Evolutionary conservation across 179 eudicot genomes (phyloP), one percentile per base, ranked within the genome.

Genomic region (Silene vulgaris): DNA sequence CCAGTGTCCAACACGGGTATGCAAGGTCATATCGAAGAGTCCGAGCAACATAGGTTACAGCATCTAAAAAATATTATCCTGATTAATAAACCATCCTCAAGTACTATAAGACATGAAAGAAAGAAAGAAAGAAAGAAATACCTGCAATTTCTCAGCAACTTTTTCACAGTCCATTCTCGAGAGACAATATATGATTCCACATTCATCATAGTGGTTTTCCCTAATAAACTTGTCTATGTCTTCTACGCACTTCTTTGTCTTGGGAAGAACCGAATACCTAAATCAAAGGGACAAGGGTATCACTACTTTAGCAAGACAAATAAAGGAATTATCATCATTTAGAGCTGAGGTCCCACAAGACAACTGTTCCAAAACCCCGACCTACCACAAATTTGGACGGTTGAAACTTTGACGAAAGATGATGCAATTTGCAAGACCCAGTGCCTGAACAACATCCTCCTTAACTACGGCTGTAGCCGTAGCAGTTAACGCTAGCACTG

Each of bases 401-500:
- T 96, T 96, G 77, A 92, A 96, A 86, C 99, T 96, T 83, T 96
- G 99, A 56, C 97, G 87, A 73, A 96, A 96, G 75, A 96, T 84
- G 80, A 96, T 81, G 84, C 99, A 96, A 76, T 96, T 88, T 65
- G 87, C 85, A 72, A 96, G 97, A 80, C 97, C 99, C 78, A 96
- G 97, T 78, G 99, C 99, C 81, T 90, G 99, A 82, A 96, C 97
- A 78, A 96, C 99, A 89, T 96, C 99, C 77, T 96, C 99, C 84
- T 93, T 96, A 32, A 96, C 99, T 79, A 97, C 93, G 66, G 90
- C 84, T 48, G 99, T 95, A 72, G 99, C 99, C 48, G 99, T 95
- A 26, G 99, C 99, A 76, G 99, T 95, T 80, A 95, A 87, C 78
- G 99, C 99, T 81, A 95, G 79, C 45, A 95, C 97, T 43, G 99